Evolutionary conservation across 495 filamentous ascomycete genomes (phyloP).

Genomic region (Cercophora sp.): DNA sequence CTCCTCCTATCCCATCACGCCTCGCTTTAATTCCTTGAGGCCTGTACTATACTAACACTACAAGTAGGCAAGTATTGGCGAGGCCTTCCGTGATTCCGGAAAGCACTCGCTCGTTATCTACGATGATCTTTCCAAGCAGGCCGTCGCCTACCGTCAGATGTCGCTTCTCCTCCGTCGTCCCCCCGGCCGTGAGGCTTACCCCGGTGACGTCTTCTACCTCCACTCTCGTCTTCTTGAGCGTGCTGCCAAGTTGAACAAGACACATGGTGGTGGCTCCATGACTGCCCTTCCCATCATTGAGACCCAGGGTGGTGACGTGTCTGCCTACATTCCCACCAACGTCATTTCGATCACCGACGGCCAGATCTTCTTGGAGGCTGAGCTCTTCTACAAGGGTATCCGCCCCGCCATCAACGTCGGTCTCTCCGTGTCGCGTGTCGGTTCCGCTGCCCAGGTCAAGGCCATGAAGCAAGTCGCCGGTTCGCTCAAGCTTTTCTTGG

Average conservation of each 20-base stretch:
- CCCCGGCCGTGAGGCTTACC: constrained; percentile 99
- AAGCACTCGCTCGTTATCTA: constrained; percentile 91
- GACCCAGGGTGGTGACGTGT: constrained; percentile 99
- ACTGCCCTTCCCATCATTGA: constrained; percentile 98
- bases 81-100: constrained; percentile 88
- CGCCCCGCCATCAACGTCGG: constrained; percentile 99
- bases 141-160: constrained; percentile 99
- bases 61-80: constrained; percentile 57
- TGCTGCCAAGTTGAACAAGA: constrained; percentile 98
- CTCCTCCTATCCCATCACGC: background rate
- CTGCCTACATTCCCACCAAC: constrained; percentile 99
- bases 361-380: constrained; percentile 99
- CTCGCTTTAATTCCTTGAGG: background rate
- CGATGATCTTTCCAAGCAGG: constrained; percentile 98
- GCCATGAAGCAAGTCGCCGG: constrained; percentile 99
- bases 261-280: constrained; percentile 91
- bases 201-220: constrained; percentile 99
- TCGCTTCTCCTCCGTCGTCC: constrained; percentile 98
- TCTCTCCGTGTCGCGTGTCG: constrained; percentile 99
- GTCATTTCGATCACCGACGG: constrained; percentile 99
- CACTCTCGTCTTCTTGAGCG: constrained; percentile 99
- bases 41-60: constrained; percentile 35
- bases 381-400: constrained; percentile 99
- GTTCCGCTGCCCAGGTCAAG: constrained; percentile 99
- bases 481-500: constrained; percentile 99